These are phyloP conservation scores for Emericellopsis terricola DNA, from an alignment of 495 filamentous ascomycete species.

Conservation along the genomic window DNA sequence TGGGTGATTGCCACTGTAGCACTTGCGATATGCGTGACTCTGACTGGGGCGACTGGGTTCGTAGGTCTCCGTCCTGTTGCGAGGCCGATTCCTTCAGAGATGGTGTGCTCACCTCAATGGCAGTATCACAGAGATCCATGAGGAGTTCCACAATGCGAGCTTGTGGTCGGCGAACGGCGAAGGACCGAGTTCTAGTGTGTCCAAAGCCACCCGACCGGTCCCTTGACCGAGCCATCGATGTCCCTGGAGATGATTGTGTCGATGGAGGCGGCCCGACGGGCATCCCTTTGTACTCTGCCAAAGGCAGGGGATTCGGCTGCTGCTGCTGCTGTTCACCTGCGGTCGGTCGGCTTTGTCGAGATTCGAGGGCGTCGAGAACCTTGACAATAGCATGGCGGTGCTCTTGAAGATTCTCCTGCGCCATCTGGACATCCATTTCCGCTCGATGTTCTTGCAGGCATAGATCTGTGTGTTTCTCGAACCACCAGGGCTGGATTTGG, in stretches of 20 bases:
- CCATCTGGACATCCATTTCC: constrained; percentile 92
- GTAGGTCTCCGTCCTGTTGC: constrained; percentile 47
- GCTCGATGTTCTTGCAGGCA: constrained; percentile 91
- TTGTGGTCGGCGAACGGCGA: constrained; percentile 75
- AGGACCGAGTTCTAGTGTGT: constrained; percentile 56
- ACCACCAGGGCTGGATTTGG: constrained; percentile 98
- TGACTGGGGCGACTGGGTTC: constrained; percentile 87
- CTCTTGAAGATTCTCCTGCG: constrained; percentile 83
- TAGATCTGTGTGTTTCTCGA: constrained; percentile 93
- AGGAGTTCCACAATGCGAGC: constrained; percentile 87
- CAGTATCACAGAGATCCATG: constrained; percentile 87
- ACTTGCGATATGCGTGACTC: constrained; percentile 87
- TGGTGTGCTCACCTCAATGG: constrained; percentile 85
- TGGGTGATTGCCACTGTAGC: constrained; percentile 85
- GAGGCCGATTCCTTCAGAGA: constrained; percentile 65
- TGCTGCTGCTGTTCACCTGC: constrained; percentile 28
- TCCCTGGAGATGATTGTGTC: constrained; percentile 41
- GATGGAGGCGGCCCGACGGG: constrained; percentile 61
- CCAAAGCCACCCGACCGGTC: constrained; percentile 61
- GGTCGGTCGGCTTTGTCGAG: constrained; percentile 50
- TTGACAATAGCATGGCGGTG: constrained; percentile 93
- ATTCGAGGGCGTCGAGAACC: constrained; percentile 80
- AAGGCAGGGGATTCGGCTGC: constrained; percentile 28
- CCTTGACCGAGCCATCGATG: constrained; percentile 47
- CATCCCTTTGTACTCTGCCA: constrained; percentile 81